phyloP scores from a whole-genome alignment of 805 yeast genomes.

The Saturnispora saitoi region DNA sequence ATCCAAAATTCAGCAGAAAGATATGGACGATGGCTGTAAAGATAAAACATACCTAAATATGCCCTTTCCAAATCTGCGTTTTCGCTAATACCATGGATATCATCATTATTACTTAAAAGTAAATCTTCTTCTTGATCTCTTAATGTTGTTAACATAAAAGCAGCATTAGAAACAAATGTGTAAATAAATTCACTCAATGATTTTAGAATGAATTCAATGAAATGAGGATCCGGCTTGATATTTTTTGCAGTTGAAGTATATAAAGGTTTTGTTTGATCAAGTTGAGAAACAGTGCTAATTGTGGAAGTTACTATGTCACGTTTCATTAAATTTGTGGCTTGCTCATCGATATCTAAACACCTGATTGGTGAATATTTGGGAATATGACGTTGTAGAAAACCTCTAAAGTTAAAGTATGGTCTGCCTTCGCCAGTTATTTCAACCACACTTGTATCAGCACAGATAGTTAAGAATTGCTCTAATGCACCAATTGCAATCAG shows the following conservation, averaged over 20 bases:
- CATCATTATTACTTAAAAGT: constrained; percentile 42
- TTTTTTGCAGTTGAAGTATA: constrained; percentile 18
- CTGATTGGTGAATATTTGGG: constrained; percentile 49
- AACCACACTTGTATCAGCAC: constrained; percentile 45
- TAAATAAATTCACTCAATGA: constrained; percentile 44
- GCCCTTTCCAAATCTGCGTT: constrained; percentile 85
- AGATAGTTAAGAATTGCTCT: constrained; percentile 53
- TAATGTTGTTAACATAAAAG: constrained; percentile 55
- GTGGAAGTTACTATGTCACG: constrained; percentile 13
- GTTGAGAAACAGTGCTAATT: constrained; percentile 24
- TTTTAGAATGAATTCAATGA: constrained; percentile 30
- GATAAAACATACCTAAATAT: constrained; percentile 62
- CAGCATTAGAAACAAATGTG: constrained; percentile 52
- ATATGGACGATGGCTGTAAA: constrained; percentile 55
- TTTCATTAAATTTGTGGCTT: constrained; percentile 31
- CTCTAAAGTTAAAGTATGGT: constrained; percentile 53
- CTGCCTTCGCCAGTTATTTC: constrained; percentile 11
- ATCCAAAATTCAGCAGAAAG: constrained; percentile 59
- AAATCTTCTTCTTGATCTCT: constrained; percentile 72
- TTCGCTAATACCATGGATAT: constrained; percentile 55
- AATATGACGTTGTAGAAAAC: constrained; percentile 55
- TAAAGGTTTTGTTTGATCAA: constrained; percentile 22
- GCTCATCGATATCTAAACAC: constrained; percentile 41
- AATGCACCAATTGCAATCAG: constrained; percentile 60
- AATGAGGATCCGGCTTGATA: constrained; percentile 23